Conservation (phyloP, 495 filamentous ascomycete species). For the Podospora bellae-mahoneyi region DNA sequence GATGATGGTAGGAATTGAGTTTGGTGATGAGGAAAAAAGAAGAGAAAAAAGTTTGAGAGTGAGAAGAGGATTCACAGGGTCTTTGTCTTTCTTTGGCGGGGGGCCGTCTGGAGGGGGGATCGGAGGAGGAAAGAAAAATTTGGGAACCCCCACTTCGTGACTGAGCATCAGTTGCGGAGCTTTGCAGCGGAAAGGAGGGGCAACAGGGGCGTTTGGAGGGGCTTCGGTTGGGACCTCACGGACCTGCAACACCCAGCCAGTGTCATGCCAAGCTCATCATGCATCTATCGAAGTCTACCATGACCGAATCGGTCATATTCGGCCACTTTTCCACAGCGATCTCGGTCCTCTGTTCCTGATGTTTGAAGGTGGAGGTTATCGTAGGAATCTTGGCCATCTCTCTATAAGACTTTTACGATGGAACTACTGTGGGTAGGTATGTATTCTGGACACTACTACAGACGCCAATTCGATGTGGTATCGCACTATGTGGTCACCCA, state of each 20-base stretch:
- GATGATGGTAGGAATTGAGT: constrained; percentile 7
- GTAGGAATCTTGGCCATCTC: background rate
- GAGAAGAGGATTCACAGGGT: constrained; percentile 12
- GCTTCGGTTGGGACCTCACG: background rate
- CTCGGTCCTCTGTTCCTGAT: constrained; percentile 5
- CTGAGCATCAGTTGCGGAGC: constrained; percentile 17
- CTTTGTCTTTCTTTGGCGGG: constrained; percentile 1
- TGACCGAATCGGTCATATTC: background rate
- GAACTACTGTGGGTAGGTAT: background rate
- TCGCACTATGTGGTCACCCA: background rate
- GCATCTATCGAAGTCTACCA: constrained; percentile 9
- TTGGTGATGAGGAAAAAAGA: constrained; percentile 10
- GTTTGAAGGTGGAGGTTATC: background rate
- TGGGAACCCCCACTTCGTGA: constrained; percentile 22
- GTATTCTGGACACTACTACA: background rate
- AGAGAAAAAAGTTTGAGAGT: constrained; percentile 15
- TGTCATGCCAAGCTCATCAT: constrained; percentile 17
- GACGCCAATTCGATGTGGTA: background rate
- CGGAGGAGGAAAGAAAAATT: constrained; percentile 22
- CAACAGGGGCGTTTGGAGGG: background rate
- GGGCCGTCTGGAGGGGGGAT: constrained; percentile 12
- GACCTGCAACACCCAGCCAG: background rate
- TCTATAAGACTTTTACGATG: background rate
- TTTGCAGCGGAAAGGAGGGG: constrained; percentile 6
- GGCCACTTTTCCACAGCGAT: constrained; percentile 9